Base-by-base conservation (phyloP, 1,139 yeast genomes). In the Groenewaldozyma auringiensis region DNA sequence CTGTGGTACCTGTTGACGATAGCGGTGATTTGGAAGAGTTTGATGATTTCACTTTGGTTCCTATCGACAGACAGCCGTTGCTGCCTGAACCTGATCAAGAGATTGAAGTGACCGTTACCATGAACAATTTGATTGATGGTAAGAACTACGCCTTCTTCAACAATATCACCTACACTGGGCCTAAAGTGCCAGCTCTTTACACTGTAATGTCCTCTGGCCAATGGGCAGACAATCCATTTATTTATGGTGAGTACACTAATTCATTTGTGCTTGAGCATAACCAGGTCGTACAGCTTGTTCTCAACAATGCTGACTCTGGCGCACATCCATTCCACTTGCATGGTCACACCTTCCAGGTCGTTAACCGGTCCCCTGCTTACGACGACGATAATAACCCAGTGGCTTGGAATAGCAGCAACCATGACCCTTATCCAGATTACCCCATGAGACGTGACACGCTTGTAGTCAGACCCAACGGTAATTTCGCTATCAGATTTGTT, bases 131-230 rank as follows among this genome's bases (percentile, higher is more conserved):
- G 63, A 76, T 73, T 41, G 72, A 85, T 62, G 97, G 97, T 65
- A 71, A 82, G 50, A 86, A 84, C 67, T 89, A 88, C 62, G 96
- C 96, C 9, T 80, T 88, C 67, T 86, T 89, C 78, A 86, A 88
- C 71, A 80, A 83, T 61, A 71, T 81, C 54, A 74, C 94, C 16
- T 89, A 78, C 66, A 71, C 76, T 21, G 63, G 75, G 33, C 95
- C 96, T 47, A 81, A 79, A 65, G 92, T 88, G 14, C 96, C 96
- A 37, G 72, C 89, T 3, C 69, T 89, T 52, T 74, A 76, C 63
- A 78, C 95, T 2, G 94, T 78, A 17, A 63, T 86, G 56, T 71
- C 83, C 38, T 59, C 70, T 20, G 78, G 94, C 45, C 46, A 51
- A 16, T 20, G 37, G 33, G 54, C 67, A 40, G 68, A 74, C 39